These are phyloP conservation scores for Dovyalis caffra DNA, from an alignment of 345 rosid species.

Conservation along the genomic window DNA sequence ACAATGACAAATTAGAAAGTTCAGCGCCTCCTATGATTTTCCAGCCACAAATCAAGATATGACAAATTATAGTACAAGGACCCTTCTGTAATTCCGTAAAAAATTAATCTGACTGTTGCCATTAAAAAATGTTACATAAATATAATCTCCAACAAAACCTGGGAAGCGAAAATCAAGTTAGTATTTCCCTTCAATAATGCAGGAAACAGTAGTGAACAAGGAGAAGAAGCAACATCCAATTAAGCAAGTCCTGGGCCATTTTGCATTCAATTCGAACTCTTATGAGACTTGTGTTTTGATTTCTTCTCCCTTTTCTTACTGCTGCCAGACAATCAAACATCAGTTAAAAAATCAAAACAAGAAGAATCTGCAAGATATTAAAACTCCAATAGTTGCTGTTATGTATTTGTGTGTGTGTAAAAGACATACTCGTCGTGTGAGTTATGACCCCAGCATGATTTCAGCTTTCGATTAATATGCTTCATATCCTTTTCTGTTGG, in stretches of 20 bases:
- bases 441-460: slow-evolving; percentile 86
- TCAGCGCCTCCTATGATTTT: background rate
- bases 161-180: background rate
- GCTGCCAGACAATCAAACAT: slow-evolving; percentile 28
- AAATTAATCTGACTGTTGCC: background rate
- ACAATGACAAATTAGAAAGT: background rate
- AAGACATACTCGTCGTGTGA: slow-evolving; percentile 71
- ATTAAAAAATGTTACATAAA: no score
- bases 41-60: background rate
- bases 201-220: background rate
- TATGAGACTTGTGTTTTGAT: slow-evolving; percentile 77
- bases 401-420: slow-evolving; percentile 3
- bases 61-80: background rate
- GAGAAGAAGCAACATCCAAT: slow-evolving; percentile 15
- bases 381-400: background rate
- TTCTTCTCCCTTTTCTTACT: slow-evolving; percentile 91
- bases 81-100: background rate
- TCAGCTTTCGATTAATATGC: slow-evolving; percentile 86
- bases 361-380: background rate
- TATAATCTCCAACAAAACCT: background rate
- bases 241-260: slow-evolving; percentile 28
- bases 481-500: slow-evolving; percentile 97
- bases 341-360: background rate
- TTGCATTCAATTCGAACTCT: slow-evolving; percentile 48
- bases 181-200: background rate